Evolutionary conservation across 1,139 yeast genomes (phyloP).

Genomic region (Pichia sp.): DNA sequence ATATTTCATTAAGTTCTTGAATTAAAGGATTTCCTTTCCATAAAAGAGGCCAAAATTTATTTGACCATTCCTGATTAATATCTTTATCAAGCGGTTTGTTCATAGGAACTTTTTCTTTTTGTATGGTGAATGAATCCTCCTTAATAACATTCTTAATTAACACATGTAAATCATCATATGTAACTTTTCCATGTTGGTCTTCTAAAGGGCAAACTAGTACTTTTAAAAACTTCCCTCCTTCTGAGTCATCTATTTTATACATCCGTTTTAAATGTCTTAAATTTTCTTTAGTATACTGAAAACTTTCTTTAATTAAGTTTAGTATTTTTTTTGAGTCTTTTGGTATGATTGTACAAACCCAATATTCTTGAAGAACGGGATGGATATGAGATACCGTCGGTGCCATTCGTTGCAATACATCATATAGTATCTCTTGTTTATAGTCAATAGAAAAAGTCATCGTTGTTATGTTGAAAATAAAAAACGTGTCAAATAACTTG

Average conservation of each 20-base stretch:
- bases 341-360: slow-evolving; percentile 51
- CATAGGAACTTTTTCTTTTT: slow-evolving; percentile 38
- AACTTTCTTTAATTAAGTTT: slow-evolving; percentile 20
- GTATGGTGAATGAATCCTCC: slow-evolving; percentile 24
- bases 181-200: slow-evolving; percentile 10
- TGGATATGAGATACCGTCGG: slow-evolving; percentile 23
- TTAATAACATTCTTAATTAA: slow-evolving; percentile 18
- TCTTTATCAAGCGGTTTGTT: slow-evolving; percentile 61
- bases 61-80: slow-evolving; percentile 57
- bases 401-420: slow-evolving; percentile 42
- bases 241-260: slow-evolving; percentile 15
- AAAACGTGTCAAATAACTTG: too few relatives aligned
- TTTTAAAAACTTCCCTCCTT: slow-evolving; percentile 34
- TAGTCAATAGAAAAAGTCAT: slow-evolving; percentile 37
- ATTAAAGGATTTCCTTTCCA: slow-evolving; percentile 93
- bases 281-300: slow-evolving; percentile 33
- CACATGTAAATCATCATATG: slow-evolving; percentile 17
- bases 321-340: slow-evolving; percentile 35
- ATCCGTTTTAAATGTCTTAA: slow-evolving; percentile 40
- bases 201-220: slow-evolving; percentile 19
- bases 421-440: slow-evolving; percentile 43
- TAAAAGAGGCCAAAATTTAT: slow-evolving; percentile 72
- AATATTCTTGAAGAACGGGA: slow-evolving; percentile 42
- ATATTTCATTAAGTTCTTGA: slow-evolving; percentile 55
- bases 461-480: too few relatives aligned